Conservation (phyloP, 176 grass and related monocot species). For the Triticum aestivum region IWGSC_CS_RefSeq_v2.1 NC_057806.1:310219009-310219508, state of each 20-base stretch:
- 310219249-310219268: constrained; percentile 77
- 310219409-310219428: background rate
- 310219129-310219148: constrained; percentile 5
- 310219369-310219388: constrained; percentile 3
- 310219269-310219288: constrained; percentile 67
- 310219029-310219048: constrained; percentile 94
- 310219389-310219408: background rate
- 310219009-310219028: constrained; percentile 27
- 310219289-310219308: constrained; percentile 85
- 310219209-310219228: constrained; percentile 85
- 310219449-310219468: constrained; percentile 13
- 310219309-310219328: constrained; percentile 22
- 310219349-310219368: constrained; percentile 7
- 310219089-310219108: constrained; percentile 81
- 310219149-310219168: constrained; percentile 19
- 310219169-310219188: constrained; percentile 37
- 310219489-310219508: constrained; percentile 12
- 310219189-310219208: constrained; percentile 75
- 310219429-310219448: background rate
- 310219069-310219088: constrained; percentile 73
- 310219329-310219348: background rate
- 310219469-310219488: background rate
- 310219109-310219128: constrained; percentile 65
- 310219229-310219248: constrained; percentile 76
- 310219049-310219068: constrained; percentile 81